Conservation (phyloP, 2,329 filamentous ascomycete species). For the Sporothrix humicola region DNA sequence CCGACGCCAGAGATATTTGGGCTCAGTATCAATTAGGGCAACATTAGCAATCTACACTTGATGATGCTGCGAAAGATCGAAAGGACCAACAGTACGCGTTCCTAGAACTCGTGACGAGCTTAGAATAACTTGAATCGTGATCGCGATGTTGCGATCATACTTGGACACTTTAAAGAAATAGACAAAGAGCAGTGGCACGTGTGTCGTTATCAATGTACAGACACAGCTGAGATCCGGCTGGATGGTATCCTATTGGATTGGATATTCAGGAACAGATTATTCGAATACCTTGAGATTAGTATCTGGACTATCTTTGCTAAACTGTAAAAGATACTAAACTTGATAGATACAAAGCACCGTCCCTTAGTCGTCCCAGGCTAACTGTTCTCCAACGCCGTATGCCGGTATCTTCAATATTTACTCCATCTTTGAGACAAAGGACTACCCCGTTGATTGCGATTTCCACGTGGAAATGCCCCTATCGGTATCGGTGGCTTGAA, state of each 20-base stretch:
- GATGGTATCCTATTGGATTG: too few relatives aligned
- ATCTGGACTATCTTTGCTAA: too few relatives aligned
- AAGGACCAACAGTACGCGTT: not conserved
- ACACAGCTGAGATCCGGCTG: too few relatives aligned
- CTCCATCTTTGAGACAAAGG: not conserved
- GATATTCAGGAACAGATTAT: too few relatives aligned
- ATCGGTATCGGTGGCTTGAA: not conserved
- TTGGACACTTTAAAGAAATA: too few relatives aligned
- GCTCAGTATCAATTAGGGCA: not conserved
- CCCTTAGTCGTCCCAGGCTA: not conserved
- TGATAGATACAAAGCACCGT: not conserved
- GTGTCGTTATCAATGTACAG: too few relatives aligned
- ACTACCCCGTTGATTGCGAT: not conserved
- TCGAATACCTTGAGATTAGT: too few relatives aligned
- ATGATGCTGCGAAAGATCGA: not conserved
- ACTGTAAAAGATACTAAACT: not conserved
- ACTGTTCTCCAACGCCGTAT: not conserved
- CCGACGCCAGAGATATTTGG: too few relatives aligned
- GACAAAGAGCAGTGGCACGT: too few relatives aligned
- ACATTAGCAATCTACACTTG: not conserved
- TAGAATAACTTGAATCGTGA: too few relatives aligned
- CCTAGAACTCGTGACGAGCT: not conserved
- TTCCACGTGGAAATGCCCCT: conserved; percentile 2
- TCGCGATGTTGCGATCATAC: not conserved
- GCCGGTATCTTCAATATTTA: not conserved